These are phyloP conservation scores for Cylindrodendrum hubeiense DNA, from an alignment of 2,329 filamentous ascomycete species.

Conservation along the genomic window DNA sequence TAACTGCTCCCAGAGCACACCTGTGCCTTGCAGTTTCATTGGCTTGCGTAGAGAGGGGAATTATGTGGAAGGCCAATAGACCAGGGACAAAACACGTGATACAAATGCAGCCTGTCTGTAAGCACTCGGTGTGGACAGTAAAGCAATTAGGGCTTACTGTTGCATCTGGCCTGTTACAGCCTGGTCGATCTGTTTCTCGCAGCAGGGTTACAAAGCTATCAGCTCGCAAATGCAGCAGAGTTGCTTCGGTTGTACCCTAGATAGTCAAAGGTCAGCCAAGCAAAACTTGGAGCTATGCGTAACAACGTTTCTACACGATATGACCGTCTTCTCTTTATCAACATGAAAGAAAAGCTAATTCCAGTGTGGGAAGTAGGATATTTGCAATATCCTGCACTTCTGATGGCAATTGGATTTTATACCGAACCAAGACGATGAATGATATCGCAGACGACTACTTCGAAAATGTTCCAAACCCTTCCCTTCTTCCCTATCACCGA, in stretches of 20 bases:
- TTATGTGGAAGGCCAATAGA: no score
- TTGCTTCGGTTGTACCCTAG: conserved; percentile 50
- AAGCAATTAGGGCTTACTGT: no score
- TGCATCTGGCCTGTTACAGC: no score
- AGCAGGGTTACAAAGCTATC: conserved; percentile 57
- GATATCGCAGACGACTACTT: conserved; percentile 55
- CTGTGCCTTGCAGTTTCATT: no score
- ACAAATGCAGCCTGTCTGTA: no score
- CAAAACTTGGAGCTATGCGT: conserved; percentile 16
- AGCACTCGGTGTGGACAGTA: no score
- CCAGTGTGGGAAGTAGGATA: conserved; percentile 38
- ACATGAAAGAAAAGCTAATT: conserved; percentile 16
- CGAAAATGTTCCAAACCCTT: conserved; percentile 48
- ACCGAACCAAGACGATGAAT: conserved; percentile 57
- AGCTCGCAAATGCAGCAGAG: conserved; percentile 59
- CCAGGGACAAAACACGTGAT: no score
- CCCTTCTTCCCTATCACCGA: conserved; percentile 44
- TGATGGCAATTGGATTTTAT: conserved; percentile 56
- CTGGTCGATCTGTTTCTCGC: no score
- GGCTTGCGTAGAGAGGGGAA: no score
- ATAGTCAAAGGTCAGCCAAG: conserved; percentile 41
- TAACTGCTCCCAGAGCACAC: no score
- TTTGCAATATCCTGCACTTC: conserved; percentile 56
- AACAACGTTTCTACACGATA: conserved; percentile 6
- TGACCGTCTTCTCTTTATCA: conserved; percentile 3